Conservation (phyloP, 495 filamentous ascomycete genomes). For the Xylaria acuta region DNA sequence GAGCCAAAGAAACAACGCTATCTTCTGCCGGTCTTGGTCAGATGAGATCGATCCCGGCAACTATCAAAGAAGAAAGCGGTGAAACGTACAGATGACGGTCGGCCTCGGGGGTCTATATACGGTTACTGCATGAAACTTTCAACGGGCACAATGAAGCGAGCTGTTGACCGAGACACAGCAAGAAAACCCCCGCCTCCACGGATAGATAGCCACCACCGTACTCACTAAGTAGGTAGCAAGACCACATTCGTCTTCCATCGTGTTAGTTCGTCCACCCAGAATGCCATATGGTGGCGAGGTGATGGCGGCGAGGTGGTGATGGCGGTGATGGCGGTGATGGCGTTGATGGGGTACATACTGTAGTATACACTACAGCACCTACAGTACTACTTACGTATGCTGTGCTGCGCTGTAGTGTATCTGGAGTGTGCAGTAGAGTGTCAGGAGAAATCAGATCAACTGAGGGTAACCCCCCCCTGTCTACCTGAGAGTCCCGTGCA, state of each 20-base stretch:
- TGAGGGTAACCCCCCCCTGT: too few relatives aligned
- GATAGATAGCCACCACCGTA: too few relatives aligned
- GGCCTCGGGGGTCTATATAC: background rate
- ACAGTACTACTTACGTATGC: too few relatives aligned
- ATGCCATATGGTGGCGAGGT: constrained; percentile 1
- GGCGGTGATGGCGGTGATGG: background rate
- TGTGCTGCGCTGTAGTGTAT: background rate
- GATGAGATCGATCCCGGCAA: background rate
- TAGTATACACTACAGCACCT: too few relatives aligned
- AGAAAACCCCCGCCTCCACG: background rate
- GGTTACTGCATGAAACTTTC: constrained; percentile 4
- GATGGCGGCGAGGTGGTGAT: background rate
- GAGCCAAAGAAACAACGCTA: background rate
- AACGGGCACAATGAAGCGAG: background rate
- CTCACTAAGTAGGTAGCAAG: background rate
- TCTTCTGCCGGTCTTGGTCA: background rate
- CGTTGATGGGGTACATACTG: too few relatives aligned
- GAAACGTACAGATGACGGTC: constrained; percentile 6
- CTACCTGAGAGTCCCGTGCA: too few relatives aligned
- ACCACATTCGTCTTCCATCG: background rate
- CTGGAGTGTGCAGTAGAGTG: too few relatives aligned
- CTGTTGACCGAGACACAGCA: background rate
- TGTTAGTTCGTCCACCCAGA: background rate
- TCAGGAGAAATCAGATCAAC: too few relatives aligned
- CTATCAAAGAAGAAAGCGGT: constrained; percentile 11